Evolutionary conservation across 805 yeast species (phyloP), one percentile per base, ranked within the genome.

Genomic region (Ogataea henricii): DNA sequence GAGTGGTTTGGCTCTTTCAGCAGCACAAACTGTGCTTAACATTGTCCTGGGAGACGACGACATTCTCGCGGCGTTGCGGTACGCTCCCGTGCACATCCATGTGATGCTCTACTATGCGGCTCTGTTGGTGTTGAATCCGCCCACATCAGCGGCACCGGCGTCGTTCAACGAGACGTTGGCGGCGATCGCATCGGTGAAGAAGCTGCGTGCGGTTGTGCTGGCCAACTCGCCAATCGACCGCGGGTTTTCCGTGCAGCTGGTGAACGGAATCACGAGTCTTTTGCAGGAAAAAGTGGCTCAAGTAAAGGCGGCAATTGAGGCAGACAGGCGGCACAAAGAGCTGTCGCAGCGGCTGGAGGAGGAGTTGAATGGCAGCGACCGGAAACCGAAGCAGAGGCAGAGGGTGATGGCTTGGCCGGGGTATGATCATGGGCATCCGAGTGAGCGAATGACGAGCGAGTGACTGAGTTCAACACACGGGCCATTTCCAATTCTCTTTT

Each of bases 11-110:
- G 87, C 89, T 0, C 58, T 77, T 5, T 73, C 78, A 29, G 84
- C 89, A 0, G 89, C 90, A 0, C 76, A 75, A 41, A 79, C 85
- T 0, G 82, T 84, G 0, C 60, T 84, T 42, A 81, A 79, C 48
- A 64, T 83, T 46, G 83, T 82, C 0, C 66, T 82, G 3, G 76
- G 74, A 40, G 89, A 84, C 60, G 65, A 70, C 10, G 89, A 84
- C 58, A 79, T 84, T 27, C 61, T 75, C 22, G 68, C 73, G 7
- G 79, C 81, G 39, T 66, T 84, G 49, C 75, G 74, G 55, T 84
- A 79, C 56, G 85, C 83, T 17, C 90, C 90, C 0, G 78, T 83
- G n/a, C 89, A 84, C 60, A 80, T 84, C 34, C 87, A 83, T 59
- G 74, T 84, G 43, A 83, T 84, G 88, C 65, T 83, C 10, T 84